Evolutionary conservation across 441 rosid species (phyloP), one percentile per base, ranked within the genome.

Genomic region (Pelargonium myrrhifolium): DNA sequence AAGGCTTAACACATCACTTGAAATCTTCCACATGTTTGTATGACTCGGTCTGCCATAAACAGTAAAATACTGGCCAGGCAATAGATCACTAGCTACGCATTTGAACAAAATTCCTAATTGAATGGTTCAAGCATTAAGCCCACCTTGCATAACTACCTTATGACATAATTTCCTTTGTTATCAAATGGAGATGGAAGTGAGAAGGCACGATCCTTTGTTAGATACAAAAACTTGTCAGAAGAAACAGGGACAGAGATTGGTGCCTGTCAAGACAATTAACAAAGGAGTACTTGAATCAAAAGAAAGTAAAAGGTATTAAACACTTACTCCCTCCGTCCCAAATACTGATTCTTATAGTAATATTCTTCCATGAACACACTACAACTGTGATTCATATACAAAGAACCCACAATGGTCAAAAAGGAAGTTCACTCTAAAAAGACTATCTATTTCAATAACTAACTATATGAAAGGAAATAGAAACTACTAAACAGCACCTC

Each of bases 101-200:
- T 35, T 61, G 3, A 45, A 42, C 9, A 43, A 18, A 53, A 31
- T 58, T 70, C 56, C 18, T 15, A 37, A 5, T 3, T 62, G 24
- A 22, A 62, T 21, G 61, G 56, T 65, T 63, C 47, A 59, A 14
- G 42, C 64, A 67, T 26, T 39, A 43, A 21, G 59, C 14, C 21
- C 40, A 47, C 8, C 21, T 14, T 39, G 56, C 63, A 65, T 35
- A 61, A 68, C 62, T 81, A 90, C 97, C 97, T 90, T 76, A 93
- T 88, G 66, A 93, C 87, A 76, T 89, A 93, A 81, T 93, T 93
- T 68, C 95, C 97, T 61, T 74, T 80, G 82, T 93, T 93, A 78
- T 88, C 84, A 77, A 90, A 93, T 21, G 98, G 96, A 80, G 75
- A 80, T 67, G 97, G 98, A 76, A 93, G 96, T 65, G 95, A 78